Conservation (phyloP, 106 monocot genomes). For the Cymbidium sinense region DNA sequence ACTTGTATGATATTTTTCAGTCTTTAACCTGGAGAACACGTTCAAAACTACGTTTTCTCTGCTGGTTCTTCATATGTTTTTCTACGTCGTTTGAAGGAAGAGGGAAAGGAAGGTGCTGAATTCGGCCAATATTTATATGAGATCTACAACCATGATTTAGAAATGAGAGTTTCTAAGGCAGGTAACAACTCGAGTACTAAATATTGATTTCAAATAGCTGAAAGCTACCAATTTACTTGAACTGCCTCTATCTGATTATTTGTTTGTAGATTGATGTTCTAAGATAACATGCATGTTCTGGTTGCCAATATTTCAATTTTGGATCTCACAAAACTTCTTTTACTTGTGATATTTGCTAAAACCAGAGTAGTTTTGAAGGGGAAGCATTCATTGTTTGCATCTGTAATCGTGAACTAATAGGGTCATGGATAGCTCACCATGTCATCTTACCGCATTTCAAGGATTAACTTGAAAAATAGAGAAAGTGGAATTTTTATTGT, state of each 20-base stretch:
- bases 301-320: background rate
- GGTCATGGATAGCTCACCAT: no score
- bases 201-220: conserved; percentile 3
- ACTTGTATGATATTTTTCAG: conserved; percentile 29
- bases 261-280: background rate
- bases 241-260: background rate
- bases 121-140: conserved; percentile 95
- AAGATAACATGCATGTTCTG: background rate
- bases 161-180: conserved; percentile 86
- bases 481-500: no score
- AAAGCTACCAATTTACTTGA: background rate
- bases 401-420: no score
- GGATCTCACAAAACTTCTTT: no score
- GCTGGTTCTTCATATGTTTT: conserved; percentile 93
- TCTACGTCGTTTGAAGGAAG: conserved; percentile 84
- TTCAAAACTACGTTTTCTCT: conserved; percentile 95
- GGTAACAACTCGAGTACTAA: conserved; percentile 20
- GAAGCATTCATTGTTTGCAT: no score
- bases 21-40: conserved; percentile 94
- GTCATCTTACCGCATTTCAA: no score
- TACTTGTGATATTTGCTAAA: no score
- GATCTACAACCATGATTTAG: conserved; percentile 93
- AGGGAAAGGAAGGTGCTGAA: conserved; percentile 86
- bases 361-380: no score
- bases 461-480: no score